Percentiles rank a stretch among this genome's conserved stretches.
These are phyloP conservation scores for Bothriochloa decipiens DNA, from an alignment of 176 grass and related monocot species.

Conservation along the genomic window DNA sequence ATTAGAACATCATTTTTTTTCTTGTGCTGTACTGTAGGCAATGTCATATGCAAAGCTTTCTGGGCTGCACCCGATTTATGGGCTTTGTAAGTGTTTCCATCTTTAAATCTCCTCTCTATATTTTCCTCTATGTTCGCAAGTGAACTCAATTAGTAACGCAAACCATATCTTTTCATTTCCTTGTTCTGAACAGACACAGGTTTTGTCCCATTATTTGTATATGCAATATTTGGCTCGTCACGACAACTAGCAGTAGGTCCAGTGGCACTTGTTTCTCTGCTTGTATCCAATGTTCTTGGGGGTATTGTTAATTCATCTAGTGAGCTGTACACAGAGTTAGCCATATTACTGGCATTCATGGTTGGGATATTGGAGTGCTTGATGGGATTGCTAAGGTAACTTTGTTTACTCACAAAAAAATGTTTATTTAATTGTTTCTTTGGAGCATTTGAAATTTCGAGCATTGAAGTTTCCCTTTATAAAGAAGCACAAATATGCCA, in stretches of 20 bases:
- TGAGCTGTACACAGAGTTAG: constrained; percentile 79
- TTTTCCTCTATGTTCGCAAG: constrained; percentile 11
- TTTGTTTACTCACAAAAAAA: constrained; percentile 25
- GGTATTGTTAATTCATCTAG: constrained; percentile 79
- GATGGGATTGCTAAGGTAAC: constrained; percentile 93
- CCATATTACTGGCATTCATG: constrained; percentile 88
- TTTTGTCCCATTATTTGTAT: constrained; percentile 82
- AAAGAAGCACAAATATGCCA: not conserved
- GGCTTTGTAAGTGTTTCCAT: constrained; percentile 73
- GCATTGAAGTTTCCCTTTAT: constrained; percentile 4
- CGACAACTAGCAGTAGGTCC: constrained; percentile 89
- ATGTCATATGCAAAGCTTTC: constrained; percentile 98
- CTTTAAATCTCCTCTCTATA: constrained; percentile 9
- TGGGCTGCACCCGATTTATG: constrained; percentile 95
- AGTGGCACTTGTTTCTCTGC: constrained; percentile 87
- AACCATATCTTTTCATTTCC: constrained; percentile 40
- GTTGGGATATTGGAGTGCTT: constrained; percentile 92
- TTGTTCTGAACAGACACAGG: constrained; percentile 73
- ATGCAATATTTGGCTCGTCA: constrained; percentile 89
- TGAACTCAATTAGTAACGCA: constrained; percentile 30
- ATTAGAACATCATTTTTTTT: constrained; percentile 20
- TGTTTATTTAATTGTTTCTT: constrained; percentile 21
- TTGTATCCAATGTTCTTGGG: constrained; percentile 92
- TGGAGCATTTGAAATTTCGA: constrained; percentile 32
- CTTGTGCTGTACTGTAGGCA: constrained; percentile 48